Base-by-base conservation (phyloP, 768 basidiomycete species). In the Suillus ampliporus region DNA sequence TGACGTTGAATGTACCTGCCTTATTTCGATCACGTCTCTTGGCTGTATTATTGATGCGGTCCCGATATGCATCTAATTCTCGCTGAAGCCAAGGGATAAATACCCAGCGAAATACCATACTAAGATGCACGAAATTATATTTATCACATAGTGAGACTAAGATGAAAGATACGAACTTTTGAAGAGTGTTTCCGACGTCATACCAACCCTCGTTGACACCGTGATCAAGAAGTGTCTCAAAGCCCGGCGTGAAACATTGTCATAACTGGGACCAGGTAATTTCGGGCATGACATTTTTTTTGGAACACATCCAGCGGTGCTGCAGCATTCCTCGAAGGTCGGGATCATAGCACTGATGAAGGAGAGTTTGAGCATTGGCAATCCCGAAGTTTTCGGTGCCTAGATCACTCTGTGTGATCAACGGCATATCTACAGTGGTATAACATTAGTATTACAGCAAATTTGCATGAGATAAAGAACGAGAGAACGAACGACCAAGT, bases 221-320 rank as follows among this genome's bases (percentile, higher is more conserved):
- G 1, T 58, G 3, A 1, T 79, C 68, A 0, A 82, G 65, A 0
- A 77, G 31, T 6, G 68, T 46, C 60, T 83, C 79, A 67, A 79
- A 82, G 0, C 78, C 77, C 1, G 75, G 77, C 0, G 75, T 60
- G 56, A 74, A 83, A 0, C 67, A 34, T 0, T 64, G 60, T 0
- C 74, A 65, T 2, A 81, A 54, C 4, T 61, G 56, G 8, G 79
- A 78, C 83, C 84, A 86, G 0, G 64, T 64, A 0, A 76, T 77
- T 61, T 85, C 82, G 0, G 79, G 70, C 62, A 76, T 81, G 54
- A 84, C 67, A 56, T 85, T 85, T 2, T 67, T 74, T 38, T 81
- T 76, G 1, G 69, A 56, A 0, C 65, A 59, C 69, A 68, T 77
- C 69, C 77, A 84, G 0, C 72, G 67, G 57, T 86, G 83, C 59